Conservation (phyloP, 148 eudicot species). For the Rhododendron griersonianum region DNA sequence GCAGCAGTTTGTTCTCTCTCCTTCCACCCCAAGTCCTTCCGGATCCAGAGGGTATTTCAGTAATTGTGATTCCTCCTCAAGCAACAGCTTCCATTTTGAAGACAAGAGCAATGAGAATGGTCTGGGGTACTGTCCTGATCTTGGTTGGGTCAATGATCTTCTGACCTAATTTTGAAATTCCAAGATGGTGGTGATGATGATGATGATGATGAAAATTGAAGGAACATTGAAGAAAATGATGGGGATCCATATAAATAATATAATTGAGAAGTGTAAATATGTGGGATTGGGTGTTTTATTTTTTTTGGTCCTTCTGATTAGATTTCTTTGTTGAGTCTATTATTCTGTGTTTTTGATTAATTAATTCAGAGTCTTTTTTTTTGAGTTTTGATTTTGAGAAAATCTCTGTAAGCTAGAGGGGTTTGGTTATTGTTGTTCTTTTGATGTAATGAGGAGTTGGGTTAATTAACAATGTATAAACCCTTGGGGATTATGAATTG, state of each 20-base stretch:
- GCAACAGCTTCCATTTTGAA: slow-evolving; percentile 17
- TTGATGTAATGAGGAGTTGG: background rate
- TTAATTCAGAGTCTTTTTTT: background rate
- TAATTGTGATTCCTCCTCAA: slow-evolving; percentile 13
- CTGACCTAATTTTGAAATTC: slow-evolving; percentile 25
- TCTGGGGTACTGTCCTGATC: slow-evolving; percentile 46
- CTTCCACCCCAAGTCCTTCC: slow-evolving; percentile 26
- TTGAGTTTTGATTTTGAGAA: background rate
- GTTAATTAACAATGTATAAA: background rate
- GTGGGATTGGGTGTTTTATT: slow-evolving; percentile 3
- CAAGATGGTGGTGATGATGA: background rate
- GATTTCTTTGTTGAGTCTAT: background rate
- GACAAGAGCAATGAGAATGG: slow-evolving; percentile 25
- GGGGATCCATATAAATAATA: slow-evolving; percentile 7
- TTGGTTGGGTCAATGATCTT: slow-evolving; percentile 86
- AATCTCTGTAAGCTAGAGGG: background rate
- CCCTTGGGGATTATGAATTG: background rate
- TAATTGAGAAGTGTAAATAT: background rate
- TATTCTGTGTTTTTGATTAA: background rate
- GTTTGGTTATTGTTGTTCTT: background rate
- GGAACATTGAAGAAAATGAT: background rate
- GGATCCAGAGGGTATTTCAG: slow-evolving; percentile 22
- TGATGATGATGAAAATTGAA: background rate
- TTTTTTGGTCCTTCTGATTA: background rate
- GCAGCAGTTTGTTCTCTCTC: slow-evolving; percentile 39